These are phyloP conservation scores for Sphaceloma murrayae DNA, from an alignment of 2,329 filamentous ascomycete species.

Conservation along the genomic window DNA sequence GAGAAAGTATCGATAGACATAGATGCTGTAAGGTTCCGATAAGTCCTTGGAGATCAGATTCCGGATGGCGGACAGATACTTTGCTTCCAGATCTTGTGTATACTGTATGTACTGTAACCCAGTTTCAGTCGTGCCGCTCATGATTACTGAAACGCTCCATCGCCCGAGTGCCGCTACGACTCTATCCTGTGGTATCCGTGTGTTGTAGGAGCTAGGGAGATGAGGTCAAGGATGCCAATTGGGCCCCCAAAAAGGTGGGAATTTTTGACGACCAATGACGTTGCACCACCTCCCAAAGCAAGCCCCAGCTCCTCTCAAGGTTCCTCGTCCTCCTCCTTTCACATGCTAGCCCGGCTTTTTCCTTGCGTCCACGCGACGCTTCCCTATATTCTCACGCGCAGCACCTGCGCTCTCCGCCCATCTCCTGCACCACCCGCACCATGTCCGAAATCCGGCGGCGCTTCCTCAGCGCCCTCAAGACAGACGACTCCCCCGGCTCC, in stretches of 20 bases:
- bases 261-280: conserved; percentile 1
- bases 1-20: conserved; percentile 95
- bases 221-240: background rate
- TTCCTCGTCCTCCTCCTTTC: background rate
- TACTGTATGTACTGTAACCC: conserved; percentile 39
- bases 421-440: background rate
- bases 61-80: conserved; percentile 75
- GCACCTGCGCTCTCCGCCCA: background rate
- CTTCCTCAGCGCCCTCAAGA: conserved; percentile 26
- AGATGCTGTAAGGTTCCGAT: conserved; percentile 97
- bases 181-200: no score
- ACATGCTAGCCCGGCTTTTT: no score
- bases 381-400: conserved; percentile 1
- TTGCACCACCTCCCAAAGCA: no score
- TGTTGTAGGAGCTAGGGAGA: no score
- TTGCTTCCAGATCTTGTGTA: conserved; percentile 48
- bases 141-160: conserved; percentile 8
- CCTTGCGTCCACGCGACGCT: no score
- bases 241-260: background rate
- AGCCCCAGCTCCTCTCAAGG: background rate
- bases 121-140: conserved; percentile 18
- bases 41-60: conserved; percentile 91
- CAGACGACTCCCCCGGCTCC: conserved; percentile 19
- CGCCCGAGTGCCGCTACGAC: background rate
- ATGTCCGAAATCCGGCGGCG: conserved; percentile 30